Evolutionary conservation across 2,329 filamentous ascomycete species (phyloP).

Genomic region (Westerdykella ornata): DNA sequence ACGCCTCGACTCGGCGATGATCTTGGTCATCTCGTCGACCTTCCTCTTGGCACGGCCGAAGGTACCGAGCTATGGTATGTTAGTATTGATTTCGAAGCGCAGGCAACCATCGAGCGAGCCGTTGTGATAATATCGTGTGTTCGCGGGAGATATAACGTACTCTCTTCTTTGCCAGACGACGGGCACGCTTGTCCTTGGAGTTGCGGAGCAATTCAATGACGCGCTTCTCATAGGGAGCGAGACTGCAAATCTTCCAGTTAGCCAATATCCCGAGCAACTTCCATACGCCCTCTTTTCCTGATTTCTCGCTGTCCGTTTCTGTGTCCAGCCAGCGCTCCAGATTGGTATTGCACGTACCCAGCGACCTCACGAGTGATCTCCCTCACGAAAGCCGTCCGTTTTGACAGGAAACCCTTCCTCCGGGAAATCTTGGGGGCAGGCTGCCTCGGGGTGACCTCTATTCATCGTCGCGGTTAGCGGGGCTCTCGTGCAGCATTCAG

Average conservation of each 20-base stretch:
- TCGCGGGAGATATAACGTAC: constrained; percentile 49
- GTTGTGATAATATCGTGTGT: constrained; percentile 2
- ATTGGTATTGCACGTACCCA: constrained; percentile 57
- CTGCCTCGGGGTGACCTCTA: constrained; percentile 48
- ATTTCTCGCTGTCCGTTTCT: background rate
- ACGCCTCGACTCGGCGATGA: constrained; percentile 93
- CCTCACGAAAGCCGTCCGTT: constrained; percentile 93
- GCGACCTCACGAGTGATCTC: constrained; percentile 98
- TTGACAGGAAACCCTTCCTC: constrained; percentile 96
- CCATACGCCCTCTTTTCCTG: background rate
- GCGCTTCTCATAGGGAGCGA: constrained; percentile 69
- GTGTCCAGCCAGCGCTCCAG: background rate
- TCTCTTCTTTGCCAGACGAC: constrained; percentile 99
- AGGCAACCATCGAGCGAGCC: background rate
- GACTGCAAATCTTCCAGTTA: constrained; percentile 35
- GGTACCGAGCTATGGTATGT: constrained; percentile 70
- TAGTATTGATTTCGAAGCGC: constrained; percentile 14
- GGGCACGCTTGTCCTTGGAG: constrained; percentile 97
- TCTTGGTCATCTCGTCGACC: constrained; percentile 97
- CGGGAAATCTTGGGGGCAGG: constrained; percentile 46
- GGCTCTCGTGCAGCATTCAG: constrained; percentile 2
- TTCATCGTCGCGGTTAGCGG: constrained; percentile 21
- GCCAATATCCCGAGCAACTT: constrained; percentile 1
- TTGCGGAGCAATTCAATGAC: constrained; percentile 99
- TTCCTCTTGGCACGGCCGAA: constrained; percentile 99